Conservation (phyloP, 257 asterid species). For the Solanum medicagineum region DNA sequence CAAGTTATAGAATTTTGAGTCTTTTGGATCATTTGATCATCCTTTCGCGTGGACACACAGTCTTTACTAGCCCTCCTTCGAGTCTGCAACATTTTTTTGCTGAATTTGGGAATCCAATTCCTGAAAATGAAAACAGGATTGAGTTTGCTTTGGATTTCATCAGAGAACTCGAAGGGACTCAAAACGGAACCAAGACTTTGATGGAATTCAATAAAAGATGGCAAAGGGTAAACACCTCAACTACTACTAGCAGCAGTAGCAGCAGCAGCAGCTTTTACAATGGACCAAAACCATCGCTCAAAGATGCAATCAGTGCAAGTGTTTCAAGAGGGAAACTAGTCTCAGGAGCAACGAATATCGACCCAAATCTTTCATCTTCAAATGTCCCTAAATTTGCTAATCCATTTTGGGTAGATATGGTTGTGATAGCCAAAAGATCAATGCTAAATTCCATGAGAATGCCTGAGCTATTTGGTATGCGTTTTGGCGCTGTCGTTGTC, state of each 20-base stretch:
- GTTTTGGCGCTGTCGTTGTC: conserved; percentile 29
- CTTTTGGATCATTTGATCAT: conserved; percentile 23
- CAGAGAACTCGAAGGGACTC: conserved; percentile 19
- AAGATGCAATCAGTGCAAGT: conserved; percentile 26
- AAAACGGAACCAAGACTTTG: conserved; percentile 7
- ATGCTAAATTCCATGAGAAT: conserved; percentile 24
- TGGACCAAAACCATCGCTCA: conserved; percentile 11
- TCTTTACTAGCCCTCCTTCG: conserved; percentile 16
- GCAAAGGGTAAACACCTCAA: background rate
- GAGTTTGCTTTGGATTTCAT: conserved; percentile 31
- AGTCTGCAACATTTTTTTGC: conserved; percentile 11
- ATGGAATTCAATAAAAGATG: conserved; percentile 21
- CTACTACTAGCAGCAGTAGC: background rate
- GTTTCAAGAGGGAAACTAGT: conserved; percentile 30
- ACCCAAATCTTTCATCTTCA: conserved; percentile 3
- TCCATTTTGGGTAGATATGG: conserved; percentile 33
- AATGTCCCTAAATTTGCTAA: conserved; percentile 26
- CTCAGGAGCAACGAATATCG: conserved; percentile 10
- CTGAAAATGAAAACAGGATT: conserved; percentile 17
- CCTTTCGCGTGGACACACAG: conserved; percentile 26
- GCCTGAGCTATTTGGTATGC: conserved; percentile 25
- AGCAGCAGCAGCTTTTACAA: background rate
- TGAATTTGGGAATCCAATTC: conserved; percentile 25
- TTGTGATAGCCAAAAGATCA: conserved; percentile 33
- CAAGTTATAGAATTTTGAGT: conserved; percentile 13